A percentile compares a stretch with the other conserved stretches of the same genome.
These are phyloP conservation scores for Pythium insidiosum DNA, from an alignment of 352 stramenopile species.

Conservation along the genomic window DNA sequence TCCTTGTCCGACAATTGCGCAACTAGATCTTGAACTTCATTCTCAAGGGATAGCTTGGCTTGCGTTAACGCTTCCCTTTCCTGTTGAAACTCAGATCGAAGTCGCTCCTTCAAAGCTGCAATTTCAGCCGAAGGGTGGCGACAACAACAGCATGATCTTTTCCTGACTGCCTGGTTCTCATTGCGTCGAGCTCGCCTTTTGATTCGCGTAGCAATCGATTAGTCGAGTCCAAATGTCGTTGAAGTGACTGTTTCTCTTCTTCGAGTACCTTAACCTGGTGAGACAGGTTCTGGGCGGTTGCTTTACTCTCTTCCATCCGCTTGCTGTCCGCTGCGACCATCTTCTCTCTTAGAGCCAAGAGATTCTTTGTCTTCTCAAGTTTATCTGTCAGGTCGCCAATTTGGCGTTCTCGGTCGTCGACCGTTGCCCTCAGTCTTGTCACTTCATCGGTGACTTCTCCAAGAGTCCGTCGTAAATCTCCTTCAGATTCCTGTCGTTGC, in stretches of 20 bases:
- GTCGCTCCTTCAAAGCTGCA: constrained; percentile 38
- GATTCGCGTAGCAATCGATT: background rate
- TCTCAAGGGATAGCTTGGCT: constrained; percentile 27
- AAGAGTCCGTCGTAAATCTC: too few relatives aligned
- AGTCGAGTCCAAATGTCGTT: background rate
- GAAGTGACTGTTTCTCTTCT: background rate
- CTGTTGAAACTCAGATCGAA: constrained; percentile 55
- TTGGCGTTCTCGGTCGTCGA: too few relatives aligned
- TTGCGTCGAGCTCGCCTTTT: constrained; percentile 30
- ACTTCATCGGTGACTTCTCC: too few relatives aligned
- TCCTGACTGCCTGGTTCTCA: constrained; percentile 26
- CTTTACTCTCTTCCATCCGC: too few relatives aligned
- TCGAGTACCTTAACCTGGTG: too few relatives aligned
- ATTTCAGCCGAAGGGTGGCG: constrained; percentile 56
- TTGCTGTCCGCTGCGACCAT: too few relatives aligned
- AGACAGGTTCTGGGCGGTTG: too few relatives aligned
- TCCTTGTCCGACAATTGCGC: constrained; percentile 39
- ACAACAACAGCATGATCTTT: constrained; percentile 53
- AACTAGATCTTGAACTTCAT: constrained; percentile 33
- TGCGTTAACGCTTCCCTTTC: constrained; percentile 40
- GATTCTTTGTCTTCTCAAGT: too few relatives aligned
- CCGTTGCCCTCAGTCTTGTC: too few relatives aligned
- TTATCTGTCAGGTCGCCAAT: too few relatives aligned
- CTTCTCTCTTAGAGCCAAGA: too few relatives aligned
- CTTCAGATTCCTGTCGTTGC: too few relatives aligned